phyloP scores from a whole-genome alignment of 805 yeast genomes.

The Sungouiozyma ichnusensis region DNA sequence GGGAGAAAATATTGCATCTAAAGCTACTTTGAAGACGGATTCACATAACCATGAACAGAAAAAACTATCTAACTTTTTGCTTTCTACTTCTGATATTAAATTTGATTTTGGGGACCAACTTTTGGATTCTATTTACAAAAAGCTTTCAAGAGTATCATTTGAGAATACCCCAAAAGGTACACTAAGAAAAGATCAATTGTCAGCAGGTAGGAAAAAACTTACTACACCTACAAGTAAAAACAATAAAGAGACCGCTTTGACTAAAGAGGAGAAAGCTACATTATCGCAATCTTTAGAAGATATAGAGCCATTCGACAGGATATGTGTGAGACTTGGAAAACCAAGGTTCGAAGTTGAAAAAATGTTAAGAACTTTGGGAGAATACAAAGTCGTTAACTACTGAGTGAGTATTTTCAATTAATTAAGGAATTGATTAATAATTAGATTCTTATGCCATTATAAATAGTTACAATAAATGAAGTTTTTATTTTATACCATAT shows the following conservation, averaged over 20 bases:
- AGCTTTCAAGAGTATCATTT: conserved; percentile 22
- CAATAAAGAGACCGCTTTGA: conserved; percentile 5
- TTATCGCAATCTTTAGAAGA: conserved; percentile 39
- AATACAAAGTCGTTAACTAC: conserved; percentile 38
- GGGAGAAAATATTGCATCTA: conserved; percentile 10
- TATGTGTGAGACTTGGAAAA: conserved; percentile 58
- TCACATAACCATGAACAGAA: not conserved
- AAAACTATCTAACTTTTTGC: conserved; percentile 7
- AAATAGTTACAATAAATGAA: conserved; percentile 2
- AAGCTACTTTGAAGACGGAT: conserved; percentile 1
- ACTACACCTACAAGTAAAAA: not conserved
- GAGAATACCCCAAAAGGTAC: conserved; percentile 10
- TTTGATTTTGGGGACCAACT: conserved; percentile 25
- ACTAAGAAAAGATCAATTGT: conserved; percentile 1
- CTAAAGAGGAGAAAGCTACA: conserved; percentile 14
- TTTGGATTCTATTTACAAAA: conserved; percentile 21
- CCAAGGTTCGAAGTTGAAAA: conserved; percentile 46
- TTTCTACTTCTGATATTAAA: conserved; percentile 27
- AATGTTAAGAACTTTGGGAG: conserved; percentile 38
- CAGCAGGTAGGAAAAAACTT: not conserved
- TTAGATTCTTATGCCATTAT: not conserved
- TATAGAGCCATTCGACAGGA: conserved; percentile 48
- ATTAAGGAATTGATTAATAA: not conserved
- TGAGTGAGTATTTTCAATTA: conserved; percentile 10
- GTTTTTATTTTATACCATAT: not conserved